Conservation (phyloP, 257 asterid species). For the Cinchona pubescens region DNA sequence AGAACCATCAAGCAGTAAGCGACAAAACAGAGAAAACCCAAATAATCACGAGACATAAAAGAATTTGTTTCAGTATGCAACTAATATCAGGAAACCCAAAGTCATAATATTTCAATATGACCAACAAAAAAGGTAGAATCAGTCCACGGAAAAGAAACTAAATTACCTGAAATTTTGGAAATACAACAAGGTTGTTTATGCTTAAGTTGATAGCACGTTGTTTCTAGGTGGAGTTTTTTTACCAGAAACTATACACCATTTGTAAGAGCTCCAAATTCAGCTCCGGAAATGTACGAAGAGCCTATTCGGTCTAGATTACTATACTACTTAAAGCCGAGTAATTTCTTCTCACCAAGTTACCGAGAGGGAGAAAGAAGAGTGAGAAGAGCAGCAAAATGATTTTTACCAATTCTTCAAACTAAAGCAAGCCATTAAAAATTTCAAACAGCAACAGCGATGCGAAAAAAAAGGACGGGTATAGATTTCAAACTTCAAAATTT, state of each 20-base stretch:
- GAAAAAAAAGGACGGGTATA: not conserved
- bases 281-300: not conserved
- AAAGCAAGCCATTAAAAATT: not conserved
- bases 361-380: not conserved
- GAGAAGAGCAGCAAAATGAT: slow-evolving; percentile 8
- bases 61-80: not conserved
- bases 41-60: not conserved
- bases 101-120: not conserved
- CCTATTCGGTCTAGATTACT: too few relatives aligned
- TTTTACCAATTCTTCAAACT: slow-evolving; percentile 8
- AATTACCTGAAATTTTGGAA: not conserved
- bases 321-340: too few relatives aligned
- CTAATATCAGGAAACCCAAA: not conserved
- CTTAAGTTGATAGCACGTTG: not conserved
- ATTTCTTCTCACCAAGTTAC: not conserved
- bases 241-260: too few relatives aligned
- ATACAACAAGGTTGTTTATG: not conserved
- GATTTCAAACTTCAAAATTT: slow-evolving; percentile 1
- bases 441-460: not conserved
- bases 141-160: not conserved
- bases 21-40: slow-evolving; percentile 1
- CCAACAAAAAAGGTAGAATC: not conserved
- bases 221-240: too few relatives aligned
- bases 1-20: too few relatives aligned
- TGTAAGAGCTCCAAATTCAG: not conserved